phyloP scores from a whole-genome alignment of 768 basidiomycete species.

The Tricholoma matsutake region DNA sequence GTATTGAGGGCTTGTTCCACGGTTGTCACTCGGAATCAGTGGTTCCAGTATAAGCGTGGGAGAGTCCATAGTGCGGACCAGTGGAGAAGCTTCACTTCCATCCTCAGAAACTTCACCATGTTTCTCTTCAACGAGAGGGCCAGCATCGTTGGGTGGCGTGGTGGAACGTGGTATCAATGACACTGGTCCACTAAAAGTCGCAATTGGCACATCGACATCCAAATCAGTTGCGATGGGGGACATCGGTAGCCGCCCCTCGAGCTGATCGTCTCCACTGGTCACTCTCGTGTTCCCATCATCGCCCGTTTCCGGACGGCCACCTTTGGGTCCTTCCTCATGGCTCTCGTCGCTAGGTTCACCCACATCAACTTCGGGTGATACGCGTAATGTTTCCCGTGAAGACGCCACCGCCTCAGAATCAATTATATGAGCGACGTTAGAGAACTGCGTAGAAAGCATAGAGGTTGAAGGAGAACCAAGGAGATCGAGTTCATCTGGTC shows the following conservation, averaged over 20 bases:
- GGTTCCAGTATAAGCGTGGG: neutral
- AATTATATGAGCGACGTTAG: neutral
- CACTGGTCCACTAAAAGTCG: neutral
- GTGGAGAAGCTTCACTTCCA: neutral
- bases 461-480: slow-evolving; percentile 27
- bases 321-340: neutral
- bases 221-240: neutral
- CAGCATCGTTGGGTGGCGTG: neutral
- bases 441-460: neutral
- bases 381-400: neutral
- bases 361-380: neutral
- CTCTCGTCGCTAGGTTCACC: neutral
- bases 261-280: neutral
- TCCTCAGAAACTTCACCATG: neutral
- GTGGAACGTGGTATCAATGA: neutral
- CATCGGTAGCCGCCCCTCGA: neutral
- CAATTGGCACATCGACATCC: neutral
- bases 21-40: neutral
- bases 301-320: neutral
- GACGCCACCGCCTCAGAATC: neutral
- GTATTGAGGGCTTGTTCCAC: neutral
- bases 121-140: neutral
- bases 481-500: slow-evolving; percentile 41
- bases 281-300: neutral
- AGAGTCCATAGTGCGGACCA: neutral